Conservation (phyloP, 2,329 filamentous ascomycete species). For the Cladosporium colombiae region DNA sequence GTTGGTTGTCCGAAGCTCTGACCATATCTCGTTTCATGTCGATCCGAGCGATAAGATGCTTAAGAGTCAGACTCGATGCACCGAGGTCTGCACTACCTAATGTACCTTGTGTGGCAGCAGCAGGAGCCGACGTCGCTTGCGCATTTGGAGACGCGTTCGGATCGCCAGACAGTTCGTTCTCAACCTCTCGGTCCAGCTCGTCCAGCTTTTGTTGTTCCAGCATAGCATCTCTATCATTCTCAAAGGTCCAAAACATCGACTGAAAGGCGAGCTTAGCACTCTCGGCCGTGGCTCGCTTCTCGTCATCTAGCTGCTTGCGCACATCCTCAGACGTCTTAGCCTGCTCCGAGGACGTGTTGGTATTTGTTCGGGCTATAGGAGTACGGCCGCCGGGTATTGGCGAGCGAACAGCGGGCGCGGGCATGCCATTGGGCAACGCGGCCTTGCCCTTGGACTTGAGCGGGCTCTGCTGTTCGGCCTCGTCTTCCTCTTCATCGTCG, state of each 20-base stretch:
- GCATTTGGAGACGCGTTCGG: conserved; percentile 52
- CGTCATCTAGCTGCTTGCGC: conserved; percentile 89
- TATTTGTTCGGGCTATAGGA: conserved; percentile 61
- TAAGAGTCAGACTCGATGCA: conserved; percentile 91
- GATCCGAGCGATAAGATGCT: conserved; percentile 94
- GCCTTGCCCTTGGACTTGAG: conserved; percentile 56
- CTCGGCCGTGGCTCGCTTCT: conserved; percentile 86
- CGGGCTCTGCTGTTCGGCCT: conserved; percentile 47
- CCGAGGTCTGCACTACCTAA: conserved; percentile 92
- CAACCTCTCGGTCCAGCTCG: conserved; percentile 92
- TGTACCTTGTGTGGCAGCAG: conserved; percentile 74
- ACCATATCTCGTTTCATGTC: conserved; percentile 91
- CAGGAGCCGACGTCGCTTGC: conserved; percentile 52
- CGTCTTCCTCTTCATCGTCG: conserved; percentile 44
- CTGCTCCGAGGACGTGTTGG: conserved; percentile 53
- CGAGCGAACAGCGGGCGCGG: conserved; percentile 70
- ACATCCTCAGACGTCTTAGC: conserved; percentile 80
- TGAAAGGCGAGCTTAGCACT: conserved; percentile 88
- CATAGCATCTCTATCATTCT: conserved; percentile 95
- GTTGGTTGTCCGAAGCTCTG: conserved; percentile 85
- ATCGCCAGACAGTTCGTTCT: conserved; percentile 83
- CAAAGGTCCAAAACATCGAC: conserved; percentile 90
- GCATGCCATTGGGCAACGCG: conserved; percentile 56
- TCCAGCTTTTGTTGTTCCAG: conserved; percentile 95
- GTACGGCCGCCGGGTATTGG: conserved; percentile 64